Percentiles rank a stretch among this genome's conserved stretches.
Evolutionary conservation across 129 eudicot species (phyloP).

Genomic region (Centaurea solstitialis): DNA sequence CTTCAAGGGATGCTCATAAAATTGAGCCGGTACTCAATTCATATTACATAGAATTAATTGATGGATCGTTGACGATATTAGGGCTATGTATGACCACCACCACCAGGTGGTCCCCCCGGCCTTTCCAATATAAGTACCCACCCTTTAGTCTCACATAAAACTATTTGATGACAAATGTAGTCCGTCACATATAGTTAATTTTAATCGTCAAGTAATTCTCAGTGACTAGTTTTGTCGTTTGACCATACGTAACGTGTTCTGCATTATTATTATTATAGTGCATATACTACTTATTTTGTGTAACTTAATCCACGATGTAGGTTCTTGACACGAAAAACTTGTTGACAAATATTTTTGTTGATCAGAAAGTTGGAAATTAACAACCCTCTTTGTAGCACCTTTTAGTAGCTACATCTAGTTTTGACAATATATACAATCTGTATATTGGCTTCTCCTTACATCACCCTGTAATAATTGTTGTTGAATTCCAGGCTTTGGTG

Average conservation of each 20-base stretch:
- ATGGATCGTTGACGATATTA: no score
- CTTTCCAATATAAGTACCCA: no score
- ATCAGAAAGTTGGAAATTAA: no score
- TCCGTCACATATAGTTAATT: no score
- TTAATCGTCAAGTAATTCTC: background rate
- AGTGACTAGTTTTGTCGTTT: background rate
- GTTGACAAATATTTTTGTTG: no score
- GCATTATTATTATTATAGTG: background rate
- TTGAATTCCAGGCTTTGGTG: conserved; percentile 77
- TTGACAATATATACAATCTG: background rate
- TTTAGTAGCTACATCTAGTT: background rate
- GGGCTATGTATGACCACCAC: no score
- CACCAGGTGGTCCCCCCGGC: no score
- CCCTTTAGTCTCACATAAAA: no score
- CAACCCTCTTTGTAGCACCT: background rate
- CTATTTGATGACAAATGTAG: no score
- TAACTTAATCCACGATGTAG: background rate
- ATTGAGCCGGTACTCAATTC: no score
- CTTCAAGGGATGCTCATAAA: no score
- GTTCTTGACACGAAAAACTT: background rate
- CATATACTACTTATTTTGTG: background rate
- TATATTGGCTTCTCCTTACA: conserved; percentile 5
- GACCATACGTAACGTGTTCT: background rate
- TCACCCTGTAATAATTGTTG: conserved; percentile 8
- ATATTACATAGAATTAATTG: no score